Percentiles rank a stretch among this genome's conserved stretches.
Conservation (phyloP, 768 basidiomycete species). For the Termitomyces eurrhizus region DNA sequence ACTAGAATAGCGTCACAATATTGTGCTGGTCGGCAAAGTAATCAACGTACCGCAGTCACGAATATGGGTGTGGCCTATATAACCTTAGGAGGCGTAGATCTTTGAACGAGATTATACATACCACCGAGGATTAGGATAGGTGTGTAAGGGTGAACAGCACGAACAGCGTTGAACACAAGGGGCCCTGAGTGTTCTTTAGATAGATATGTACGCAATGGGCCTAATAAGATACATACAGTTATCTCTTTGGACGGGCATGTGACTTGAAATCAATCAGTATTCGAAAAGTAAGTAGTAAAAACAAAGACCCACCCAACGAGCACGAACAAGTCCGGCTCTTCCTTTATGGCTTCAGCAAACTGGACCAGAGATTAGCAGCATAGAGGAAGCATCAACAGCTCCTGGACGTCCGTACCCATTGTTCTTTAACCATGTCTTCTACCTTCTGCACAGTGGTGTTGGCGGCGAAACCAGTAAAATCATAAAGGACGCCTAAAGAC, state of each 20-base stretch:
- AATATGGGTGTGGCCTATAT: constrained; percentile 66
- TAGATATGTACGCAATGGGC: not conserved
- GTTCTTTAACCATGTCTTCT: constrained; percentile 71
- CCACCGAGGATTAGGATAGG: constrained; percentile 86
- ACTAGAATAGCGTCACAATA: constrained; percentile 28
- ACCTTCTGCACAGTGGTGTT: constrained; percentile 81
- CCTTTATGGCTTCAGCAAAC: constrained; percentile 76
- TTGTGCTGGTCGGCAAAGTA: not conserved
- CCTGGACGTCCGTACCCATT: constrained; percentile 50
- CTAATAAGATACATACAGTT: constrained; percentile 41
- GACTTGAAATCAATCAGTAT: constrained; percentile 34
- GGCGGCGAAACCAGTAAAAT: constrained; percentile 67
- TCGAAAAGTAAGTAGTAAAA: not conserved
- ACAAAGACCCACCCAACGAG: constrained; percentile 50
- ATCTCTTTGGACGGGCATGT: constrained; percentile 77
- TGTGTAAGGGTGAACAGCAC: constrained; percentile 62
- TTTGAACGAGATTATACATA: constrained; percentile 10
- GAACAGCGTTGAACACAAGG: constrained; percentile 67
- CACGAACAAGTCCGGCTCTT: constrained; percentile 82
- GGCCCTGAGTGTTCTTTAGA: constrained; percentile 46
- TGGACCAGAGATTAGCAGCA: constrained; percentile 20
- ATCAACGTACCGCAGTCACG: constrained; percentile 64
- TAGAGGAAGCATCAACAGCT: not conserved
- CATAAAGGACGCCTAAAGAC: constrained; percentile 73
- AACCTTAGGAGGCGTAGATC: not conserved